Evolutionary conservation across 352 stramenopile species (phyloP), one percentile per base, ranked within the genome.

Genomic region (Globisporangium heterothallicum): DNA sequence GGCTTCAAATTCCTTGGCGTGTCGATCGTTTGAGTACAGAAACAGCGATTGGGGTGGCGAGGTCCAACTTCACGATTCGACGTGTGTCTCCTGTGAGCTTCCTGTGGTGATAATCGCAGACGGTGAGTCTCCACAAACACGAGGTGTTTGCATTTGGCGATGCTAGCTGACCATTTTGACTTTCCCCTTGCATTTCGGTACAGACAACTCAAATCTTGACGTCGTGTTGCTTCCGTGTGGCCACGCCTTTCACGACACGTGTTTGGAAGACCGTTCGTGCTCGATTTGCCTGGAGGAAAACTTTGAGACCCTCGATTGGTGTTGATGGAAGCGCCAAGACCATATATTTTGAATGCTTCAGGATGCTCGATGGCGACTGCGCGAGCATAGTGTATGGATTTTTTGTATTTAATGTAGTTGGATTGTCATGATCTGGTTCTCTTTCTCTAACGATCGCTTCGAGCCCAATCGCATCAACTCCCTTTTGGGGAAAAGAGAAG

Each of bases 31-130:
- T 64, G 84, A 94, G 40, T 89, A 79, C 49, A 70, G 81, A 24
- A 92, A 88, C 58, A 92, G 83, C 49, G 84, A 92, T 49, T 94
- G 84, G 84, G 84, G 84, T 42, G 82, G 84, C 19, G 84, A 93
- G 58, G 76, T 94, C 22, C 82, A 93, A 49, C 59, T 94, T 8
- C 84, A 94, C 43, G 81, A 94, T 58, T 85, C 74, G 12, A 83
- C 68, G 2, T 94, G 84, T 47, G 66, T 64, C 2, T 54, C 63
- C 27, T 94, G 84, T 42, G 82, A 92, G 22, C 67, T 94, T 7
- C 76, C 84, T 13, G 78, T 94, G 10, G 74, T 94, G 43, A 84
- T 93, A 32, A 86, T 94, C 56, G 65, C 63, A 21, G 74, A 88
- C 44, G 73, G 84, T 94, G 72, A 18, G 68, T n/a, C n/a, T n/a